A percentile compares a stretch with the other conserved stretches of the same genome.
Conservation (phyloP, 495 filamentous ascomycete species). For the Saxophila tyrrhenica region DNA sequence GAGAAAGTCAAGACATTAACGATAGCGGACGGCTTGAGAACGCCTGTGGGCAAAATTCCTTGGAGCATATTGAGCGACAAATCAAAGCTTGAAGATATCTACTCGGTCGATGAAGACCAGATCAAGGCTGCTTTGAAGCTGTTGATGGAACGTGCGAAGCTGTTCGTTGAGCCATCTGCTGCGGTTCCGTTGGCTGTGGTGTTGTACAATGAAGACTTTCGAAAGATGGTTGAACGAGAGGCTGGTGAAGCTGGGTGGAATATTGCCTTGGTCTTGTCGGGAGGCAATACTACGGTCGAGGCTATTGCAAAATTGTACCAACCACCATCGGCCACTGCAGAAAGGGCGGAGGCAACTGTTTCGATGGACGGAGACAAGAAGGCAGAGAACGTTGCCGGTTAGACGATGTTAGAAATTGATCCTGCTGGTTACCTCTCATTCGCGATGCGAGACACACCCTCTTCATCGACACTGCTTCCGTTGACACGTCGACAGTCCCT, state of each 20-base stretch:
- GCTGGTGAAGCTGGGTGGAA: slow-evolving; percentile 70
- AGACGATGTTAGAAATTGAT: background rate
- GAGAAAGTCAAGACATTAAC: slow-evolving; percentile 60
- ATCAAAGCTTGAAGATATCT: slow-evolving; percentile 61
- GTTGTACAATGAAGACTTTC: slow-evolving; percentile 77
- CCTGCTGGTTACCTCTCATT: no score
- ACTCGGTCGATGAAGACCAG: slow-evolving; percentile 67
- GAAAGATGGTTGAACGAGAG: slow-evolving; percentile 55
- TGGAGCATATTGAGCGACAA: slow-evolving; percentile 72
- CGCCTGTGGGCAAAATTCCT: slow-evolving; percentile 64
- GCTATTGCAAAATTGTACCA: slow-evolving; percentile 57
- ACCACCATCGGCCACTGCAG: slow-evolving; percentile 19
- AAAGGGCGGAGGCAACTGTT: slow-evolving; percentile 30
- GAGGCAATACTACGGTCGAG: slow-evolving; percentile 83
- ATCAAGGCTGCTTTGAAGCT: slow-evolving; percentile 67
- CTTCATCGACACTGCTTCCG: no score
- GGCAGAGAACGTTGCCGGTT: slow-evolving; percentile 40
- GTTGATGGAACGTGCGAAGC: slow-evolving; percentile 82
- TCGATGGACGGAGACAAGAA: slow-evolving; percentile 30
- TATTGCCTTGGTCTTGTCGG: slow-evolving; percentile 74
- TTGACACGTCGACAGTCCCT: no score
- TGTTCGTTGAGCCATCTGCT: slow-evolving; percentile 82
- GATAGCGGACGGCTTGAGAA: slow-evolving; percentile 82
- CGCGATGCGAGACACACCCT: no score
- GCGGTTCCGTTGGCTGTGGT: slow-evolving; percentile 75